These are phyloP conservation scores for Claviceps digitariae DNA, from an alignment of 2,329 filamentous ascomycete species.

Conservation along the genomic window DNA sequence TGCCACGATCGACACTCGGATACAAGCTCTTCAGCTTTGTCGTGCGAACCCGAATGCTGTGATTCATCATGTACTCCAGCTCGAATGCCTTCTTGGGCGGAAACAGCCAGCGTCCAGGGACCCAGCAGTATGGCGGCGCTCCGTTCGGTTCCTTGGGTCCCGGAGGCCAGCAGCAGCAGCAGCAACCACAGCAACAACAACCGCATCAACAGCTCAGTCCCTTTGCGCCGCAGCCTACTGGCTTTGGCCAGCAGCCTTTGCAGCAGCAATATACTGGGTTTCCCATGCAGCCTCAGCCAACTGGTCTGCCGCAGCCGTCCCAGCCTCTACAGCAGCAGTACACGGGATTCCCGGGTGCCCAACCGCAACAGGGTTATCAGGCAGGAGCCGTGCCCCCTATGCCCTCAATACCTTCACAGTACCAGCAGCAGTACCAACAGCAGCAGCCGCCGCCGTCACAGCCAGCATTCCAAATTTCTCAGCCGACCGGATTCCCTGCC, in stretches of 20 bases:
- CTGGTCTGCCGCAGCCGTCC: conserved; percentile 39
- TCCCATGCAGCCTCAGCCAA: conserved; percentile 32
- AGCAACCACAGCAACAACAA: conserved; percentile 40
- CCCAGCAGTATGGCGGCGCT: conserved; percentile 29
- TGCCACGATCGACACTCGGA: not conserved
- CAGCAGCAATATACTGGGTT: conserved; percentile 50
- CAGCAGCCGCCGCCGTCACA: conserved; percentile 23
- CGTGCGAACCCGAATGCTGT: not conserved
- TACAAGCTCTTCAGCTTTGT: not conserved
- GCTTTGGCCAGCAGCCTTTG: conserved; percentile 37
- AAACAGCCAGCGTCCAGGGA: conserved; percentile 59
- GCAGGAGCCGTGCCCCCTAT: conserved; percentile 43
- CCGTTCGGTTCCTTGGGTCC: conserved; percentile 34
- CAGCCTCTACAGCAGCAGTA: conserved; percentile 53
- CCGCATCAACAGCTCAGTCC: conserved; percentile 36
- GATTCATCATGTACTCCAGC: conserved; percentile 66
- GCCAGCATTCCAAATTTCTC: conserved; percentile 26
- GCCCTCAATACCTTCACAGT: conserved; percentile 46
- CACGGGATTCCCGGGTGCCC: conserved; percentile 45
- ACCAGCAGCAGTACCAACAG: conserved; percentile 44
- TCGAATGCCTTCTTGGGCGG: conserved; percentile 74
- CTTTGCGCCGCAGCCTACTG: conserved; percentile 47
- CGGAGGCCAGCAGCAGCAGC: conserved; percentile 27
- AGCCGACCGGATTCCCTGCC: conserved; percentile 29
- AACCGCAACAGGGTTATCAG: conserved; percentile 47